A percentile compares a stretch with the other conserved stretches of the same genome.
Conservation (phyloP, 257 asterid genomes). For the Primulina eburnea region DNA sequence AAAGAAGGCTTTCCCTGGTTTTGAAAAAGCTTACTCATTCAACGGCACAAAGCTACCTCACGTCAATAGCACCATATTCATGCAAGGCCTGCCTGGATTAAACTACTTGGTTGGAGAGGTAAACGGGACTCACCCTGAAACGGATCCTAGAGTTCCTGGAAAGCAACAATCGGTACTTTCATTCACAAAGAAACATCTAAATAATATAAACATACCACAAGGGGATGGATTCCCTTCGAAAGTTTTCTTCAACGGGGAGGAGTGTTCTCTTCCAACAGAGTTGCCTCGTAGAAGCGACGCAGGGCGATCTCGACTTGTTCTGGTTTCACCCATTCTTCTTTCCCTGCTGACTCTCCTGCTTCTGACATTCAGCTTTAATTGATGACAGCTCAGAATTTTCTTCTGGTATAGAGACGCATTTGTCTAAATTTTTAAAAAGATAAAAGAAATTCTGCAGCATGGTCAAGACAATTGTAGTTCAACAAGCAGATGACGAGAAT, state of each 20-base stretch:
- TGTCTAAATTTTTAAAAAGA: constrained; percentile 3
- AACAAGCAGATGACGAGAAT: constrained; percentile 18
- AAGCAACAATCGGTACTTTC: constrained; percentile 87
- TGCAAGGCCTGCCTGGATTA: constrained; percentile 84
- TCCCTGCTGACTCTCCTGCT: constrained; percentile 42
- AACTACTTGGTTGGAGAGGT: constrained; percentile 73
- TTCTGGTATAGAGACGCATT: constrained; percentile 1
- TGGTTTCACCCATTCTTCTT: constrained; percentile 36
- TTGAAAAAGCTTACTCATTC: constrained; percentile 71
- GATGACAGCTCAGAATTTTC: constrained; percentile 23
- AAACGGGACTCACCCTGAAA: constrained; percentile 63
- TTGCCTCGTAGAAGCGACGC: constrained; percentile 40
- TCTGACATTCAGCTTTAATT: constrained; percentile 36
- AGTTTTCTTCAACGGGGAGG: constrained; percentile 83
- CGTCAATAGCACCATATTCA: constrained; percentile 48
- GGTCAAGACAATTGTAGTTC: background rate
- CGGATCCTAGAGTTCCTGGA: constrained; percentile 78
- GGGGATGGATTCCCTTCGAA: constrained; percentile 94
- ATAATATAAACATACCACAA: constrained; percentile 27
- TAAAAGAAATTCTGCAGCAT: background rate
- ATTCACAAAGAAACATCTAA: constrained; percentile 53
- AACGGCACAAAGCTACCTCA: constrained; percentile 53
- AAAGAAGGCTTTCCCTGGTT: constrained; percentile 54
- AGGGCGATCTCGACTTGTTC: constrained; percentile 19
- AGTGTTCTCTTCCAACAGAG: constrained; percentile 65